Evolutionary conservation across 306 rosid species (phyloP), one percentile per base, ranked within the genome.

Genomic region (Vicia sativa): DNA sequence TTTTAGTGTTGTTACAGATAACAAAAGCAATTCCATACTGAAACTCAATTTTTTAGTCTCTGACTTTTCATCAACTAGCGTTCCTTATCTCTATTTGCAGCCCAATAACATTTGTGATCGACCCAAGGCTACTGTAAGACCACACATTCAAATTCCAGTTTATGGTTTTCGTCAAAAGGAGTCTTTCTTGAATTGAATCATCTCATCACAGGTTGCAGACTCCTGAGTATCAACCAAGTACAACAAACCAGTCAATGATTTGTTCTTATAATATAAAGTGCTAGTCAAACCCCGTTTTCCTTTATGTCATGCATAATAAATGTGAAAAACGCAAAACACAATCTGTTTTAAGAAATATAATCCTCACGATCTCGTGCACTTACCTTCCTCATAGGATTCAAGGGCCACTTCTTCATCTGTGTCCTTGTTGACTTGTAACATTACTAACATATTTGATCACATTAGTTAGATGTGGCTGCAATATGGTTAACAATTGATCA

Each of bases 351-450:
- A 71, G 3, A 11, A 57, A 50, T 38, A 21, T 4, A 52, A 31
- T 2, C 38, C 26, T 60, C 46, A 16, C 3, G 6, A 12, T 50
- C 61, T 50, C 55, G 13, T 35, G 28, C 43, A 39, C 39, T 18
- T 72, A 61, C 52, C 23, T 41, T 61, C 70, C 45, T 43, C 61
- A 21, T 9, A 95, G 60, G 99, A 85, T 81, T 95, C 96, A 62
- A 95, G 99, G 54, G 99, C 90, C 35, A 95, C 99, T 79, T 95
- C 99, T 8, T 95, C 97, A 75, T 95, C 96, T 8, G 73, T 61
- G 71, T 95, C 99, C 79, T 91, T 87, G 83, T 95, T 95, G 77
- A 95, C 99, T 90, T 79, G 99, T 79, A 95, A 72, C 97, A 95
- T 95, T n/a, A n/a, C n/a, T n/a, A n/a, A n/a, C n/a, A 87, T 95